A percentile compares a stretch with the other conserved stretches of the same genome.
Conservation (phyloP, 2,329 filamentous ascomycete species). For the Phaeophleospora eucalypticola region DNA sequence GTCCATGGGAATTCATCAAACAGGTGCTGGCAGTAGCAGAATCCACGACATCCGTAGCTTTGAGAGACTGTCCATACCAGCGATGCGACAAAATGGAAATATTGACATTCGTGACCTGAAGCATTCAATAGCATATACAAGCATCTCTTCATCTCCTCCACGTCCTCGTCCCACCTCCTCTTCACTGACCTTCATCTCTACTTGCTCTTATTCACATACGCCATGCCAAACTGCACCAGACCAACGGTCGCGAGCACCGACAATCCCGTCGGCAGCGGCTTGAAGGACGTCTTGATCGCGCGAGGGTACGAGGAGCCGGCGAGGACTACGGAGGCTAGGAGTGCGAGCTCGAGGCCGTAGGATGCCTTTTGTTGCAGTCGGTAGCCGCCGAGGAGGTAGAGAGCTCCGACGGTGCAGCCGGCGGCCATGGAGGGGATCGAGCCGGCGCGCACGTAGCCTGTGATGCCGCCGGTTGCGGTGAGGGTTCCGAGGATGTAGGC, state of each 20-base stretch:
- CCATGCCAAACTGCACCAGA: slow-evolving; percentile 72
- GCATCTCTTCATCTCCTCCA: neutral
- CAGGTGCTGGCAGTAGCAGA: no score
- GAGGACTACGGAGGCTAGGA: slow-evolving; percentile 81
- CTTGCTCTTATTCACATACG: slow-evolving; percentile 42
- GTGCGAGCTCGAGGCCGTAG: slow-evolving; percentile 83
- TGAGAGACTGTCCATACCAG: neutral
- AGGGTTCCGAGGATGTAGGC: slow-evolving; percentile 76
- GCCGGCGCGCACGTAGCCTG: slow-evolving; percentile 78
- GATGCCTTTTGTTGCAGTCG: slow-evolving; percentile 70
- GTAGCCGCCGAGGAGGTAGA: slow-evolving; percentile 76
- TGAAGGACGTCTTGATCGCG: slow-evolving; percentile 69
- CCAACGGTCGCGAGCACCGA: slow-evolving; percentile 77
- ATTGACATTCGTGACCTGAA: no score
- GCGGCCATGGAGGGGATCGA: slow-evolving; percentile 84
- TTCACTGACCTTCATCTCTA: neutral
- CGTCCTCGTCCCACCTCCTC: neutral
- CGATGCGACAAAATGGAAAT: no score
- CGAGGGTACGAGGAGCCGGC: slow-evolving; percentile 81
- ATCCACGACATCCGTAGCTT: neutral
- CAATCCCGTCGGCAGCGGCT: slow-evolving; percentile 77
- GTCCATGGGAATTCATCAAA: neutral
- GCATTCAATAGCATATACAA: no score
- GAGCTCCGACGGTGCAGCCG: slow-evolving; percentile 72
- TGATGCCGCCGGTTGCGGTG: slow-evolving; percentile 80